Conservation (phyloP, 805 yeast species). For the Kodamaea lidongshanica region DNA sequence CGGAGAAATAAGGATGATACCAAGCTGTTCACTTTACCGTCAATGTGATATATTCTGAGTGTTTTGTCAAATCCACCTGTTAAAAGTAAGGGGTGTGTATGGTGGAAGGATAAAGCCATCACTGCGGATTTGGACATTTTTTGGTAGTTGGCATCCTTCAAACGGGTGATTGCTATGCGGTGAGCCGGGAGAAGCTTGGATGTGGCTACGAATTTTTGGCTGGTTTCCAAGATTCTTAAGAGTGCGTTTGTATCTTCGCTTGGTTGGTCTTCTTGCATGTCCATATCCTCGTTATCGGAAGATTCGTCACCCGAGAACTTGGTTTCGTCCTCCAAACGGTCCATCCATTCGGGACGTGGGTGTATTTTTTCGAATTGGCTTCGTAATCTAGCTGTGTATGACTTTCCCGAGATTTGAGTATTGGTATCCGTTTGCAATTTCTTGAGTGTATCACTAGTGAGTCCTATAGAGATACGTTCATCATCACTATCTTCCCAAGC, state of each 20-base stretch:
- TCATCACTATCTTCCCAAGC: constrained; percentile 92
- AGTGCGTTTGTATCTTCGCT: constrained; percentile 25
- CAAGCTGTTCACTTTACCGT: constrained; percentile 74
- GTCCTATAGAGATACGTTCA: constrained; percentile 59
- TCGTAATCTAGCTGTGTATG: constrained; percentile 59
- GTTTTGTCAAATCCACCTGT: constrained; percentile 94
- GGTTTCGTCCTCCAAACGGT: constrained; percentile 33
- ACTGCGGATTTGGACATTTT: constrained; percentile 70
- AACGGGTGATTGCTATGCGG: constrained; percentile 67
- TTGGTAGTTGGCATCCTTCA: constrained; percentile 78
- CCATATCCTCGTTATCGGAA: constrained; percentile 21
- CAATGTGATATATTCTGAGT: constrained; percentile 79
- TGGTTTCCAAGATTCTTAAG: constrained; percentile 25
- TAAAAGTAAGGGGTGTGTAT: constrained; percentile 69
- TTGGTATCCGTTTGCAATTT: constrained; percentile 61
- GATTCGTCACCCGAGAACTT: constrained; percentile 16
- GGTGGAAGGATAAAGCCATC: constrained; percentile 84
- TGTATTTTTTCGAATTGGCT: constrained; percentile 67
- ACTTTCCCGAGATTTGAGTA: constrained; percentile 46
- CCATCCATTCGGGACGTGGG: constrained; percentile 83
- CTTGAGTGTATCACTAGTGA: constrained; percentile 54
- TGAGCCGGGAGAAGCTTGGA: constrained; percentile 62
- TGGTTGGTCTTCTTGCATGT: constrained; percentile 14
- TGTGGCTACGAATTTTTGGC: constrained; percentile 35
- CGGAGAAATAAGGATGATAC: constrained; percentile 78